phyloP scores from a whole-genome alignment of 2,329 filamentous ascomycete species.

The Fusarium verrucosum region DNA sequence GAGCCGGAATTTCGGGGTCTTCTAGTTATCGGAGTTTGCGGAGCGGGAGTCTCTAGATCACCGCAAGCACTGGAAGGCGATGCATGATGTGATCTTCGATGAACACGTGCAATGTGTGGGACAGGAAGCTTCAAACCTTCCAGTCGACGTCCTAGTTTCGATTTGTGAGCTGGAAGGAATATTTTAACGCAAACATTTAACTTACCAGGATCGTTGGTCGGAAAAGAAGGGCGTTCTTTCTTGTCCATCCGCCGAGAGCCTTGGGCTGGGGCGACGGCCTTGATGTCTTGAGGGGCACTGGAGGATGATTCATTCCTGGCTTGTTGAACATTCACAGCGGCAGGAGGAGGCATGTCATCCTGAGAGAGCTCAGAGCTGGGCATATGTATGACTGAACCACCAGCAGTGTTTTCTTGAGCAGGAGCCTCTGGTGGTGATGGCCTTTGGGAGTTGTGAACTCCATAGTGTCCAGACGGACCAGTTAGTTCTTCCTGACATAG shows the following conservation, averaged over 20 bases:
- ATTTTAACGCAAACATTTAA: not conserved
- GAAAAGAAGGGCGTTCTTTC: not conserved
- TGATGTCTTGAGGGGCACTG: not conserved
- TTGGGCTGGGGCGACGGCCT: not conserved
- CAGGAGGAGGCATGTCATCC: not conserved
- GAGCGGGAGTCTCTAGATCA: conserved; percentile 46
- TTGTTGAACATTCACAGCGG: not conserved
- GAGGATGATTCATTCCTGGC: not conserved
- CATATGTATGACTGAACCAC: not conserved
- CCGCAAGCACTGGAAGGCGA: conserved; percentile 44
- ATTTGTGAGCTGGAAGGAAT: not conserved
- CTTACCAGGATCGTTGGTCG: not conserved
- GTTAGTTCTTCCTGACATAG: not conserved
- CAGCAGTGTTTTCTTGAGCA: not conserved
- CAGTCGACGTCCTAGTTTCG: not conserved
- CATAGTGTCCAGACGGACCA: not conserved
- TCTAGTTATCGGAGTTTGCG: conserved; percentile 29
- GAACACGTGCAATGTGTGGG: conserved; percentile 4
- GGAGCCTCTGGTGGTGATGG: not conserved
- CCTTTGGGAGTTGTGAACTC: not conserved
- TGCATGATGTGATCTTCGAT: not conserved
- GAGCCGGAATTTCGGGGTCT: not conserved
- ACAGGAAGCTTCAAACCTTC: conserved; percentile 20
- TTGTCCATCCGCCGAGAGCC: not conserved
- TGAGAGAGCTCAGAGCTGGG: not conserved